phyloP scores from a whole-genome alignment of 176 grass and related monocot genomes.

The Secale cereale region DNA sequence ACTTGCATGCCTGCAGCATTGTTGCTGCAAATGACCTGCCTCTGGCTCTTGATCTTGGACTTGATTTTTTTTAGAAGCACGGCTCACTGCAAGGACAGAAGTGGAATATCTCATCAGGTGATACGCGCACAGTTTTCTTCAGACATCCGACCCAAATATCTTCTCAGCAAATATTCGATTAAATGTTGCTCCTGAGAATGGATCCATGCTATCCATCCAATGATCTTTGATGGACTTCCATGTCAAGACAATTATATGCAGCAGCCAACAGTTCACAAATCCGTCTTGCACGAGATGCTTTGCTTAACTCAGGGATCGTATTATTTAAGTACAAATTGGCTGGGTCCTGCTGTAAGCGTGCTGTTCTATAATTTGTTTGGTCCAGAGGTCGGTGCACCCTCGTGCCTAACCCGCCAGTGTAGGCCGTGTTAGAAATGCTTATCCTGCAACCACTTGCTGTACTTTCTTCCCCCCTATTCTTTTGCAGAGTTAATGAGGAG shows the following conservation, averaged over 20 bases:
- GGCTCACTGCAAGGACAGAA: not conserved
- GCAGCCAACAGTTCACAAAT: not conserved
- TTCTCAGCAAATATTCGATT: not conserved
- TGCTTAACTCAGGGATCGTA: not conserved
- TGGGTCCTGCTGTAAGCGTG: not conserved
- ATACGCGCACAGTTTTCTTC: too few species aligned
- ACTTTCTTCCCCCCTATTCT: too few species aligned
- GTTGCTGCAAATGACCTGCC: not conserved
- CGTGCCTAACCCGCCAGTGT: not conserved
- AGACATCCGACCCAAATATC: not conserved
- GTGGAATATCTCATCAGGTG: not conserved
- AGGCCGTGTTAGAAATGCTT: not conserved
- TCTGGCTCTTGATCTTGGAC: not conserved
- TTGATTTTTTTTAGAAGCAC: conserved; percentile 17
- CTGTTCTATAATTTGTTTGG: not conserved
- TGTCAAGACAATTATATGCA: not conserved
- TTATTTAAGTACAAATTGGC: not conserved
- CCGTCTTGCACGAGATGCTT: not conserved
- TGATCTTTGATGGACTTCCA: not conserved
- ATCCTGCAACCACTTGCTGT: not conserved
- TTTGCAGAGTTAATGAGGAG: too few species aligned
- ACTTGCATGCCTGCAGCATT: not conserved
- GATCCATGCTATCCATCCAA: not conserved
- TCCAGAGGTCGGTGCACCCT: not conserved
- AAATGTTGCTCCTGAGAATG: not conserved